Evolutionary conservation across 345 rosid genomes (phyloP), one percentile per base, ranked within the genome.

Genomic region (Dipteronia sinensis): DNA sequence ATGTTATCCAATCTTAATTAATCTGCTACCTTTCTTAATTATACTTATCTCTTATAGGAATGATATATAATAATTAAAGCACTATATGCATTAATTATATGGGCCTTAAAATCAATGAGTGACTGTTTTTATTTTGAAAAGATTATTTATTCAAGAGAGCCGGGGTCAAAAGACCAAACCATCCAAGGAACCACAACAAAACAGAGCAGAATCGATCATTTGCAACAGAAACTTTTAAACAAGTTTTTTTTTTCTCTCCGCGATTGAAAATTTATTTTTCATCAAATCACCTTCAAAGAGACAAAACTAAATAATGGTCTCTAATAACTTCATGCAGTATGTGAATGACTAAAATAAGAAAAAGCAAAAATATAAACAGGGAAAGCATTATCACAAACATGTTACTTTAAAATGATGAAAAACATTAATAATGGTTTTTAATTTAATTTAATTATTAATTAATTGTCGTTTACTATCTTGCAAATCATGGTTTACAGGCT

Each of bases 401-500:
- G 65, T 65, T 75, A 34, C 23, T 51, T 53, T 27, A 74, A 25
- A 16, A 66, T 34, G 51, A 76, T 76, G 1, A 38, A 67, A 22
- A 34, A 13, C 49, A 38, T 66, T 34, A 55, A 3, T 6, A 31
- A 53, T 19, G 38, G 25, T 40, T 6, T 59, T 34, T 34, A 4
- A 34, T 34, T 34, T 8, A 59, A 2, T 40, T 47, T 65, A 29
- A 34, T 34, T 31, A 29, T 29, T 47, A 22, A 22, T 23, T 7
- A 1, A 16, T 34, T 34, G 38, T 34, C 38, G 38, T 42, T 61
- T 17, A 63, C 27, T 44, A 61, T 34, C 38, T 38, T 38, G 17
- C 6, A 20, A 67, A 15, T 67, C 72, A 67, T 53, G 72, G 66
- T 67, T 67, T 38, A 22, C 53, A n/a, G 59, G 53, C 65, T 29